A percentile compares a stretch with the other conserved stretches of the same genome.
phyloP scores from a whole-genome alignment of 2,329 filamentous ascomycete species.

The Diplodia intermedia region DNA sequence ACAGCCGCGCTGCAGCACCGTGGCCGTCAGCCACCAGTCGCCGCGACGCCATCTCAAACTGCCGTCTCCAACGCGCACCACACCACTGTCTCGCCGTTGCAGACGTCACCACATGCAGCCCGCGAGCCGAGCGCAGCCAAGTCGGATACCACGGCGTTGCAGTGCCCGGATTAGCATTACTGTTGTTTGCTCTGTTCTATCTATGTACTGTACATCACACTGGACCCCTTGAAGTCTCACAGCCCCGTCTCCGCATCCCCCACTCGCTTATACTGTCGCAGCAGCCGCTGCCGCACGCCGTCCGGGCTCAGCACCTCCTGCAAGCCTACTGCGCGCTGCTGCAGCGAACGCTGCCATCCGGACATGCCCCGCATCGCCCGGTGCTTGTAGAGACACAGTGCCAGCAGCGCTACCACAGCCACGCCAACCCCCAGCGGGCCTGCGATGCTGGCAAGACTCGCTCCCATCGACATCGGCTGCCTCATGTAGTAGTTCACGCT shows the following conservation, averaged over 20 bases:
- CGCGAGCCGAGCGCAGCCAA: constrained; percentile 8
- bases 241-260: constrained; percentile 27
- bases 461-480: constrained; percentile 28
- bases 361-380: constrained; percentile 32
- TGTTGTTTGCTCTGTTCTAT: constrained; percentile 3
- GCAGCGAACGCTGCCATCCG: constrained; percentile 31
- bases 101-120: constrained; percentile 16
- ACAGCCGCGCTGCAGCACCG: constrained; percentile 1
- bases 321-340: constrained; percentile 28
- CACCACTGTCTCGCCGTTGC: background rate
- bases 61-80: background rate
- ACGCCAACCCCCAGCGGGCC: constrained; percentile 24
- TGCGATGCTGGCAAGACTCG: constrained; percentile 27
- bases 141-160: constrained; percentile 16
- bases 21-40: constrained; percentile 2
- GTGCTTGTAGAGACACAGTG: constrained; percentile 31
- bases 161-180: constrained; percentile 24
- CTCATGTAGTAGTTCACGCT: constrained; percentile 30
- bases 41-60: background rate
- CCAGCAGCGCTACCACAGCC: constrained; percentile 22
- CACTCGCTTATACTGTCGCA: constrained; percentile 27
- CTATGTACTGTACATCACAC: background rate
- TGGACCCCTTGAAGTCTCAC: background rate
- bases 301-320: constrained; percentile 27
- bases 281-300: constrained; percentile 24